Evolutionary conservation across 106 monocot genomes (phyloP).

Genomic region (Acanthochlamys bracteata): DNA sequence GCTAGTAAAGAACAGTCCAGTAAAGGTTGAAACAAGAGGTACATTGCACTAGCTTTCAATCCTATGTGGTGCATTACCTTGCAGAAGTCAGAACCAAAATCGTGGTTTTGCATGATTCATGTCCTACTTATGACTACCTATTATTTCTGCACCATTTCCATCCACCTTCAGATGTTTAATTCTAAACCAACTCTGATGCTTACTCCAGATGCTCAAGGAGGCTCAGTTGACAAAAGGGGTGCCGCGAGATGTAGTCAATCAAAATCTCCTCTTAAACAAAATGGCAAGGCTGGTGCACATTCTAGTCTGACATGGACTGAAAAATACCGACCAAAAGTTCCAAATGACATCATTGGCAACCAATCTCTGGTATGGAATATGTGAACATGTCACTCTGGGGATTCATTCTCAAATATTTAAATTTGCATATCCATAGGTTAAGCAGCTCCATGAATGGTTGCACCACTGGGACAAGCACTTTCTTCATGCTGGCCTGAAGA

Average conservation of each 20-base stretch:
- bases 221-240: conserved; percentile 20
- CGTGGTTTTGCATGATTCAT: no score
- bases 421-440: conserved; percentile 35
- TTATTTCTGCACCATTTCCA: no score
- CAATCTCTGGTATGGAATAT: conserved; percentile 71
- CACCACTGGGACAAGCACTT: conserved; percentile 65
- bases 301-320: conserved; percentile 85
- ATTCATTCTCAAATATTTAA: conserved; percentile 6
- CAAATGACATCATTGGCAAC: conserved; percentile 90
- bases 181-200: no score
- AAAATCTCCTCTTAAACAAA: conserved; percentile 40
- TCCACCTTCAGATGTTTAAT: no score
- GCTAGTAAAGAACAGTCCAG: conserved; percentile 28
- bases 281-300: conserved; percentile 16
- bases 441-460: conserved; percentile 97
- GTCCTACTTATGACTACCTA: no score
- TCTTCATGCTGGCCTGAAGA: conserved; percentile 58
- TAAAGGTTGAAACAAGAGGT: conserved; percentile 45
- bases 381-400: conserved; percentile 1
- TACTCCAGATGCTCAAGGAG: conserved; percentile 25
- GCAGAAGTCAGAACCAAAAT: no score
- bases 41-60: not conserved
- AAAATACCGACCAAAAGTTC: conserved; percentile 77
- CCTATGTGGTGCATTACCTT: no score
- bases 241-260: conserved; percentile 24